Base-by-base conservation (phyloP, 108 stramenopile species). In the Fragilaria radians region DNA sequence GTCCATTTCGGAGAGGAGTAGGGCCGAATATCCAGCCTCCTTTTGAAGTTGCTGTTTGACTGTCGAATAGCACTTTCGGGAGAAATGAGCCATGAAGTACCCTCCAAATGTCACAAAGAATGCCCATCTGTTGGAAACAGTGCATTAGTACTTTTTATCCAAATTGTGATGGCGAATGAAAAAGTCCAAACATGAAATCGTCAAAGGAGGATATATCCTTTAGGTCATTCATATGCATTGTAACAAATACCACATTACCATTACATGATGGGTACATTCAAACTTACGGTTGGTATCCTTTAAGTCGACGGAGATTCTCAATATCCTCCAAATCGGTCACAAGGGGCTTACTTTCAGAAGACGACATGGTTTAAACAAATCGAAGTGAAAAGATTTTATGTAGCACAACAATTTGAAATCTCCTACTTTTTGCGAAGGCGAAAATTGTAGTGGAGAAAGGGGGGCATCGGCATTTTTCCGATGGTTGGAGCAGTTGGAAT, bases 1-100 rank as follows among this genome's bases (percentile, higher is more conserved):
- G 88, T 95, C 96, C 96, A 95, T 94, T 42, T 74, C 86, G 27
- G 78, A 79, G n/a, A 97, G 63, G 36, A 86, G 66, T 34, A 88
- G 54, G 50, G 86, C 52, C 51, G 74, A 68, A 54, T 88, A 89
- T 26, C 96, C 94, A 24, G 87, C 89, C 0, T 69, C 53, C 24
- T 61, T 67, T 59, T 88, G 58, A 28, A 95, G 84, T 66, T 93
- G 88, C 32, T 80, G 77, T 74, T 97, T 97, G 34, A 97, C 93
- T 32, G 95, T 95, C 30, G 94, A 94, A 76, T 97, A 97, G 54
- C 89, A 93, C 75, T 97, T 97, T 52, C 96, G 88, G 49, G 83
- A 82, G 71, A 95, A 94, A 62, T 97, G 96, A 21, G 93, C 72
- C 94, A 94, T 95, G 66, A 95, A 93, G 75, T 95, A 97, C 50